Conservation (phyloP, 148 eudicot species). For the Fagopyrum esculentum region DNA sequence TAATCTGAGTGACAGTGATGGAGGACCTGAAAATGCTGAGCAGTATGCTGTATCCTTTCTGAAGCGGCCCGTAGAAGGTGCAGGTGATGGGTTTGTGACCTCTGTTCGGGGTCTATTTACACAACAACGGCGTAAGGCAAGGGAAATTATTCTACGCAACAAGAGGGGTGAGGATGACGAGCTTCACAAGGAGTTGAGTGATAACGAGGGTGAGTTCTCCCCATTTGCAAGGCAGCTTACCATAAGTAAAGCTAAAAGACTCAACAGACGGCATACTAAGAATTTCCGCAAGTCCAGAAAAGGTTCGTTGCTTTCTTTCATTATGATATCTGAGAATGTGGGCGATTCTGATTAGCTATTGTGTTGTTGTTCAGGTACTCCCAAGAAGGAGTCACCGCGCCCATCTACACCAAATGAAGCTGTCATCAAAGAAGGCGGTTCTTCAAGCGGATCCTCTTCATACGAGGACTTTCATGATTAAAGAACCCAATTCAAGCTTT, state of each 20-base stretch:
- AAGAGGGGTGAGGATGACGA: conserved; percentile 96
- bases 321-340: neutral
- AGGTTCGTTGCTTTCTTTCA: conserved; percentile 37
- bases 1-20: conserved; percentile 83
- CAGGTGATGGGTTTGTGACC: conserved; percentile 94
- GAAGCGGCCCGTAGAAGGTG: conserved; percentile 78
- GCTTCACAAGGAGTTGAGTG: conserved; percentile 77
- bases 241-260: conserved; percentile 77
- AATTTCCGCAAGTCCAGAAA: conserved; percentile 65
- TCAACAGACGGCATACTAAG: conserved; percentile 76
- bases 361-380: conserved; percentile 22
- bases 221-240: conserved; percentile 91
- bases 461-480: conserved; percentile 66
- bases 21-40: conserved; percentile 56
- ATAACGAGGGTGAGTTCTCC: conserved; percentile 78
- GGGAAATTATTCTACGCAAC: conserved; percentile 82
- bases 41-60: conserved; percentile 53
- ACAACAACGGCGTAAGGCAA: conserved; percentile 88
- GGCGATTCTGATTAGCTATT: neutral
- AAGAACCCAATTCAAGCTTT: neutral
- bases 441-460: conserved; percentile 66
- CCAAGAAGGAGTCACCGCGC: conserved; percentile 51
- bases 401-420: conserved; percentile 74
- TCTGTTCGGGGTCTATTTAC: conserved; percentile 80
- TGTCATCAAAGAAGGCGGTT: conserved; percentile 56